Conservation (phyloP, 2,329 filamentous ascomycete species). For the Fulvia fulva region DNA sequence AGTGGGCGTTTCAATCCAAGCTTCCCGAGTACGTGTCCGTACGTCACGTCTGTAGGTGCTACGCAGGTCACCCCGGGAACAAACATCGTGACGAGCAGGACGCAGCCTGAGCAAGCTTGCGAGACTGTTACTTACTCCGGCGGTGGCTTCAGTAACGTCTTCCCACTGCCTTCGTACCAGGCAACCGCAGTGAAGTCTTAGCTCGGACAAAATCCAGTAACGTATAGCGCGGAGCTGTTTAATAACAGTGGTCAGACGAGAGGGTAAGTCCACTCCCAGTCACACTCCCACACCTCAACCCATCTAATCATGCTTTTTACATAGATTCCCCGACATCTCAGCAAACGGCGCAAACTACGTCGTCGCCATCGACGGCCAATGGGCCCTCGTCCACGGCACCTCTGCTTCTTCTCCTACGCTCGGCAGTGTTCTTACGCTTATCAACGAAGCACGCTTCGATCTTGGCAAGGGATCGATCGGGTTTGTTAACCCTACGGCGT, state of each 20-base stretch:
- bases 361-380: slow-evolving; percentile 43
- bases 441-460: slow-evolving; percentile 39
- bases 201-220: slow-evolving; percentile 38
- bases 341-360: slow-evolving; percentile 34
- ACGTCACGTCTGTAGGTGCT: slow-evolving; percentile 46
- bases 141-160: slow-evolving; percentile 51
- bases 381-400: slow-evolving; percentile 48
- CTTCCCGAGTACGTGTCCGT: slow-evolving; percentile 38
- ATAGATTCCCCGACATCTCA: slow-evolving; percentile 35
- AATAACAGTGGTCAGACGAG: slow-evolving; percentile 20
- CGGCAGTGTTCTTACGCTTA: slow-evolving; percentile 46
- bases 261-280: too few relatives aligned
- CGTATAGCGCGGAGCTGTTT: slow-evolving; percentile 16
- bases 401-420: slow-evolving; percentile 50
- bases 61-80: slow-evolving; percentile 33
- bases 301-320: too few relatives aligned
- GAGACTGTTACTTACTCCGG: slow-evolving; percentile 43
- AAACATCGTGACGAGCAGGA: slow-evolving; percentile 21
- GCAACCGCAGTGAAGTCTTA: slow-evolving; percentile 38
- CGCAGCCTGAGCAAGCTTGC: slow-evolving; percentile 43
- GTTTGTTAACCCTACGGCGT: slow-evolving; percentile 33
- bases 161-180: slow-evolving; percentile 48
- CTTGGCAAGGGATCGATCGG: slow-evolving; percentile 39
- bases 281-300: too few relatives aligned
- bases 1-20: slow-evolving; percentile 44